phyloP scores from a whole-genome alignment of 352 stramenopile genomes.

The Pythium pyrilobum region DNA sequence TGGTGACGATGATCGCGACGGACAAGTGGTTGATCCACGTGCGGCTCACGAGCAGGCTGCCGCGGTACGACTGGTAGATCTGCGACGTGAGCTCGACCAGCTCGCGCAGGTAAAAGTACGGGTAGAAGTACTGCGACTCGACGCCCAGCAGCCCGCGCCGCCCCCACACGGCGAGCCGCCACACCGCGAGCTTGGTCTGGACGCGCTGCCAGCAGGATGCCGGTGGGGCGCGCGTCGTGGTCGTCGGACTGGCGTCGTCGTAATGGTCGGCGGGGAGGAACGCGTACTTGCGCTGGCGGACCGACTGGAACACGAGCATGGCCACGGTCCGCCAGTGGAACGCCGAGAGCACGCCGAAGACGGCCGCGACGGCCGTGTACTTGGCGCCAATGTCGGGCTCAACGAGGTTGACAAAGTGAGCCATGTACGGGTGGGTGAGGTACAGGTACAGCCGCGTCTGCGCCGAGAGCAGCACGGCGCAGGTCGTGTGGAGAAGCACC shows the following conservation, averaged over 20 bases:
- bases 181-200: not conserved
- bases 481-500: slow-evolving; percentile 16
- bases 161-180: slow-evolving; percentile 5
- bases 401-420: slow-evolving; percentile 26
- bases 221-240: not conserved
- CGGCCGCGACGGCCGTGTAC: slow-evolving; percentile 13
- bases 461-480: slow-evolving; percentile 14
- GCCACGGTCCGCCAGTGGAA: slow-evolving; percentile 16
- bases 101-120: slow-evolving; percentile 17
- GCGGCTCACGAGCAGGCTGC: slow-evolving; percentile 11
- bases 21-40: slow-evolving; percentile 27
- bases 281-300: slow-evolving; percentile 21
- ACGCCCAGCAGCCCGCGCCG: slow-evolving; percentile 13
- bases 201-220: slow-evolving; percentile 5
- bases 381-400: slow-evolving; percentile 15
- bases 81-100: slow-evolving; percentile 17
- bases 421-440: slow-evolving; percentile 21
- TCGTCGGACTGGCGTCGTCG: not conserved
- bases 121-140: slow-evolving; percentile 19
- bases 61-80: slow-evolving; percentile 16
- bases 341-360: slow-evolving; percentile 14
- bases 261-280: slow-evolving; percentile 14
- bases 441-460: slow-evolving; percentile 21
- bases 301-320: slow-evolving; percentile 11
- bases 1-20: slow-evolving; percentile 21